Base-by-base conservation (phyloP, 805 yeast species). In the Saturnispora serradocipensis region DNA sequence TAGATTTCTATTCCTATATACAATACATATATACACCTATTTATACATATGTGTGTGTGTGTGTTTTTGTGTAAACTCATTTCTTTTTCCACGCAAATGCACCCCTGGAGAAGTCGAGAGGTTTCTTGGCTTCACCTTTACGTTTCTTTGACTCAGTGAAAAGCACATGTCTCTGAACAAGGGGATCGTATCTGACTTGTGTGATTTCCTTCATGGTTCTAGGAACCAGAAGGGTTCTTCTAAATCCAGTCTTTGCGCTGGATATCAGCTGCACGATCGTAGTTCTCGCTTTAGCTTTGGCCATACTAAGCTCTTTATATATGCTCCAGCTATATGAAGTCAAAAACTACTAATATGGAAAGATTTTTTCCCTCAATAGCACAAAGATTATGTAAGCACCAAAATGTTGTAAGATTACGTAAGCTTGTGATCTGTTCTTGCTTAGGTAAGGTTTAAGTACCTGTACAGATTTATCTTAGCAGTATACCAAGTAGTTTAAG, bases 71-170 rank as follows among this genome's bases (percentile, higher is more conserved):
- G 22, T 22, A 22, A 5, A 22, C 22, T 45, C 44, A 58, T 58
- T 63, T 63, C 60, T 67, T 68, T 64, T 61, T 68, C 67, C 70
- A 67, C 32, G 57, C 56, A 46, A 66, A 66, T 8, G 71, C 72
- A 38, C 69, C 69, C 57, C 81, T 71, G 3, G 76, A 65, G 59
- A 77, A 78, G 57, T 72, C 77, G 42, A 76, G 55, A 15, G 80
- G 76, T 51, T 71, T 72, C 34, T 68, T 65, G 49, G 76, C 81
- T 7, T 81, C 81, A 67, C 68, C 67, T 54, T 86, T 88, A 68
- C 99, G 81, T 75, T 88, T 88, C 67, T 86, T 87, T 50, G 85
- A 79, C 67, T 91, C 99, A 30, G 82, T 81, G 72, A 93, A 91
- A 54, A 91, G 73, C 49, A 93, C 96, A 72, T 89, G 97, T 67